Conservation (phyloP, 768 basidiomycete species). For the Suillus bovinus region DNA sequence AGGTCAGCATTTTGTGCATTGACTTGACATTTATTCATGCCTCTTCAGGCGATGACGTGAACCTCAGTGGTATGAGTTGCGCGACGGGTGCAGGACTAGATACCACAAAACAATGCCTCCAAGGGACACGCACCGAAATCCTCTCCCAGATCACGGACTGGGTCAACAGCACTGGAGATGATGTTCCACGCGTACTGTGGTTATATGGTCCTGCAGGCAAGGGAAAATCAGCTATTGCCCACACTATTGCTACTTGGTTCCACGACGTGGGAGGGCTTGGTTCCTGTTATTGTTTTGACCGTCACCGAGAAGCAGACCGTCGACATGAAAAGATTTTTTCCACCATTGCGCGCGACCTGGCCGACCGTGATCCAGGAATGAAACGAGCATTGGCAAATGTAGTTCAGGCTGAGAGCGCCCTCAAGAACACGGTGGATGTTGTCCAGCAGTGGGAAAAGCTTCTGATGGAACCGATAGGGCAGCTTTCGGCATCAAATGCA, state of each 20-base stretch:
- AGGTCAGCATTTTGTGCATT: neutral
- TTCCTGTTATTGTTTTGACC: constrained; percentile 15
- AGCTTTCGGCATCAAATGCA: neutral
- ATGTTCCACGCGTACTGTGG: no score
- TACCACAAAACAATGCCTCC: no score
- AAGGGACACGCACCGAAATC: no score
- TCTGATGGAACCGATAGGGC: neutral
- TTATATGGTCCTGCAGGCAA: no score
- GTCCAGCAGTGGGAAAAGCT: constrained; percentile 5
- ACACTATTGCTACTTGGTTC: constrained; percentile 13
- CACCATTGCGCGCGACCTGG: constrained; percentile 23
- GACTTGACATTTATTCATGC: neutral
- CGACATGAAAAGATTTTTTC: constrained; percentile 15
- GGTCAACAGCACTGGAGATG: no score
- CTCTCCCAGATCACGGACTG: no score
- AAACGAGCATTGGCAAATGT: neutral
- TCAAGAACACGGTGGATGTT: neutral
- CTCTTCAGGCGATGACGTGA: neutral
- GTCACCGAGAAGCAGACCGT: constrained; percentile 5
- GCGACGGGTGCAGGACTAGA: no score
- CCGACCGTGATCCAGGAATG: neutral
- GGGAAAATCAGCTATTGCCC: no score
- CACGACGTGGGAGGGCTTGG: constrained; percentile 15
- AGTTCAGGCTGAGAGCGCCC: neutral
- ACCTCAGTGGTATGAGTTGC: neutral